These are phyloP conservation scores for Colletotrichum tabaci DNA, from an alignment of 2,329 filamentous ascomycete species.

Conservation along the genomic window DNA sequence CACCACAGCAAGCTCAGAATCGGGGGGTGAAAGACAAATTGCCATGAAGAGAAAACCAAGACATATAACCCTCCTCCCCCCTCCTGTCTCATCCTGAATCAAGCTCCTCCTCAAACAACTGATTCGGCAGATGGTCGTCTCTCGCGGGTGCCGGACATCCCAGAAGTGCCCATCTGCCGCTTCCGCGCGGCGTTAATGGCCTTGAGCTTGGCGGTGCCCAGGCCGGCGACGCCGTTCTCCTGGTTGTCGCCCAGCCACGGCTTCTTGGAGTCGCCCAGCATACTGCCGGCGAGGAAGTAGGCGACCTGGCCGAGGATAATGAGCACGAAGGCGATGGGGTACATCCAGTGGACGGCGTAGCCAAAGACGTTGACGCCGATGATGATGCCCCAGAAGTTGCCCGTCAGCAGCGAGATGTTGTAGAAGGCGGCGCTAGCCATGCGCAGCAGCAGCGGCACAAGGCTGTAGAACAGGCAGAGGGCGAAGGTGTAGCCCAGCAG, in stretches of 20 bases:
- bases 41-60: not conserved
- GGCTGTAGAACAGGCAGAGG: conserved; percentile 87
- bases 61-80: too few relatives aligned
- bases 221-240: conserved; percentile 82
- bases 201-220: conserved; percentile 88
- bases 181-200: conserved; percentile 72
- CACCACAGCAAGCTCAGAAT: not conserved
- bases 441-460: conserved; percentile 89
- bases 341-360: conserved; percentile 86
- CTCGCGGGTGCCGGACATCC: not conserved
- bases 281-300: conserved; percentile 88
- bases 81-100: not conserved
- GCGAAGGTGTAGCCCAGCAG: conserved; percentile 91
- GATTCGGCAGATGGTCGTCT: not conserved
- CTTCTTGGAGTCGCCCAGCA: conserved; percentile 91
- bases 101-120: not conserved
- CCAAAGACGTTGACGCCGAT: conserved; percentile 92
- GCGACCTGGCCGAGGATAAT: conserved; percentile 89
- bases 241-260: conserved; percentile 94
- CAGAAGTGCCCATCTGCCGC: conserved; percentile 46
- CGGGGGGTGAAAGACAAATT: not conserved
- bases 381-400: conserved; percentile 97
- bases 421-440: conserved; percentile 95
- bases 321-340: conserved; percentile 94
- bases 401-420: conserved; percentile 94